Conservation (phyloP, 2,329 filamentous ascomycete genomes). For the Ceratocystis destructans region DNA sequence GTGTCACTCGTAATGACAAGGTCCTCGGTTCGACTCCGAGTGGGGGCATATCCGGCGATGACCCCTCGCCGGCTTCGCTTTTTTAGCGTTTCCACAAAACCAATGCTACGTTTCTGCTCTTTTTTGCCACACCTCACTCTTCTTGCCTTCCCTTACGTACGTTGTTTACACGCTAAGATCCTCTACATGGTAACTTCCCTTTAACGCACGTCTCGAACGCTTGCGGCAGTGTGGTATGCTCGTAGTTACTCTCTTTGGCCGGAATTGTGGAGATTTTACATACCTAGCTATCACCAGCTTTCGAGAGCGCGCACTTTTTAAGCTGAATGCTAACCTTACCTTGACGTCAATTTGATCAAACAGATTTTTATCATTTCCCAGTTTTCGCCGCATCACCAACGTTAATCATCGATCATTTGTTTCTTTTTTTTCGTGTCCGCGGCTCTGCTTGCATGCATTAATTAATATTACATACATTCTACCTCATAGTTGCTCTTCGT, state of each 20-base stretch:
- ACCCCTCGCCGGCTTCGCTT: background rate
- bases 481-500: background rate
- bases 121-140: background rate
- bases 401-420: background rate
- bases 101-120: background rate
- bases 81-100: background rate
- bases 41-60: constrained; percentile 22
- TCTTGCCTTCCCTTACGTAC: constrained; percentile 6
- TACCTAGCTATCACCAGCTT: background rate
- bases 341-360: background rate
- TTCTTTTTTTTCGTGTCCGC: background rate
- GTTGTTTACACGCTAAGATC: background rate
- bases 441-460: background rate
- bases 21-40: constrained; percentile 28
- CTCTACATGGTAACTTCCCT: background rate
- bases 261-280: background rate
- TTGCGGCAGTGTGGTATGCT: background rate
- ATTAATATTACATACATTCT: background rate
- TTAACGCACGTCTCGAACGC: background rate
- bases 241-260: background rate
- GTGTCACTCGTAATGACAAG: constrained; percentile 29
- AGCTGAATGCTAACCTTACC: background rate
- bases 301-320: background rate
- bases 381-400: background rate
- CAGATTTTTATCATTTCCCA: background rate